These are phyloP conservation scores for Curvularia sp. DNA, from an alignment of 2,329 filamentous ascomycete species.

Conservation along the genomic window DNA sequence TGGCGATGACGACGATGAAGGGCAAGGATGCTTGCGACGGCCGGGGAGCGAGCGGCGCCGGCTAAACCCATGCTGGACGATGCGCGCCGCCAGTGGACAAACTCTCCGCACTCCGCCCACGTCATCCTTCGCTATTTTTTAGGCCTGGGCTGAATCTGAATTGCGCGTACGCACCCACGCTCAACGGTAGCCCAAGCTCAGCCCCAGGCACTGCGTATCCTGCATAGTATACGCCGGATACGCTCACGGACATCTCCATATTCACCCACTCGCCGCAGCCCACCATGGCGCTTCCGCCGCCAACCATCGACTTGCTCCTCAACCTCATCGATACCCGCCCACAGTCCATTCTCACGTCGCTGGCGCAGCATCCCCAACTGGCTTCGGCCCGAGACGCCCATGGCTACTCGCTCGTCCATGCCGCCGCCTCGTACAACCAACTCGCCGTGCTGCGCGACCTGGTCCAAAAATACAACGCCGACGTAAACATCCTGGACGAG, in stretches of 20 bases:
- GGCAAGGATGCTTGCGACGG: constrained; percentile 2
- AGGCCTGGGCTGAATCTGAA: background rate
- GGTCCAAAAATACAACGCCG: constrained; percentile 75
- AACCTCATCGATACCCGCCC: constrained; percentile 80
- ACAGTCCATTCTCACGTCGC: constrained; percentile 72
- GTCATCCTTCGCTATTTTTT: constrained; percentile 19
- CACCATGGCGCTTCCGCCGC: constrained; percentile 43
- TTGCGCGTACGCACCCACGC: constrained; percentile 2
- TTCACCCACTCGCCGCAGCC: background rate
- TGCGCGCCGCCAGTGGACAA: constrained; percentile 3
- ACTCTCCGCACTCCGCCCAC: constrained; percentile 20
- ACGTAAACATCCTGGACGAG: constrained; percentile 84
- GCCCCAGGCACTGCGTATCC: background rate
- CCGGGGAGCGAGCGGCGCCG: background rate
- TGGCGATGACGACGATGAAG: background rate
- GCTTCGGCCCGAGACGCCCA: constrained; percentile 84
- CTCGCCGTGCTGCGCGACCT: constrained; percentile 78
- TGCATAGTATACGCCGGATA: background rate
- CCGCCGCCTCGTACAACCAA: constrained; percentile 91
- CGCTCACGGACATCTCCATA: background rate
- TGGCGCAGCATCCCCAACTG: constrained; percentile 75
- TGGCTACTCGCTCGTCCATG: constrained; percentile 93
- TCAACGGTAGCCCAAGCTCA: background rate
- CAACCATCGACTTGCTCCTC: constrained; percentile 56
- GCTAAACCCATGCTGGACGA: constrained; percentile 2